Conservation (phyloP, 129 eudicot genomes). For the Artemisia argyi region DNA sequence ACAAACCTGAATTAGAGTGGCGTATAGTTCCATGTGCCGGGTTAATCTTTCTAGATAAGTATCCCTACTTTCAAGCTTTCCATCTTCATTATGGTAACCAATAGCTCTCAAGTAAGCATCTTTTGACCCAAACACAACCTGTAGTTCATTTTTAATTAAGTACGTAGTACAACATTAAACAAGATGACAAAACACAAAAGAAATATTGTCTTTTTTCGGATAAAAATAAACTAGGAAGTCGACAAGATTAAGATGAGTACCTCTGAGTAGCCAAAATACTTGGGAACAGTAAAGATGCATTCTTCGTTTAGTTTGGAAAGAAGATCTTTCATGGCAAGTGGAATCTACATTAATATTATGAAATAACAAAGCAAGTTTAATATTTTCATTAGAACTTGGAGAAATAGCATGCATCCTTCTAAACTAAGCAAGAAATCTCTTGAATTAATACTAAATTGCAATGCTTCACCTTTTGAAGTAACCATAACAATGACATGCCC, state of each 20-base stretch:
- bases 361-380: not conserved
- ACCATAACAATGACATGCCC: constrained; percentile 76
- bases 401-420: too few relatives aligned
- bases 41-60: constrained; percentile 46
- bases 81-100: constrained; percentile 80
- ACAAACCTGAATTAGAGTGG: constrained; percentile 87
- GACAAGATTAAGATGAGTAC: constrained; percentile 36
- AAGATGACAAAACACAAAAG: too few relatives aligned
- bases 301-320: constrained; percentile 79
- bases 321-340: constrained; percentile 73
- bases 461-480: constrained; percentile 70
- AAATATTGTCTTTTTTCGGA: too few relatives aligned
- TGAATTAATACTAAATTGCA: not conserved
- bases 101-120: constrained; percentile 66
- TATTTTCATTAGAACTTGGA: not conserved
- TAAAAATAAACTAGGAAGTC: too few relatives aligned
- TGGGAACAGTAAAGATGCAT: constrained; percentile 89
- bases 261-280: constrained; percentile 77
- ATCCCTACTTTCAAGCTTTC: constrained; percentile 66
- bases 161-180: not conserved
- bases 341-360: too few relatives aligned
- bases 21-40: constrained; percentile 70
- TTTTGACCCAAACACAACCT: constrained; percentile 59
- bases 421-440: too few relatives aligned
- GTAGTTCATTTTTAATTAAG: not conserved